These are phyloP conservation scores for Diplosphaera chodatii DNA, from an alignment of 139 green algal genomes.

Conservation along the genomic window DNA sequence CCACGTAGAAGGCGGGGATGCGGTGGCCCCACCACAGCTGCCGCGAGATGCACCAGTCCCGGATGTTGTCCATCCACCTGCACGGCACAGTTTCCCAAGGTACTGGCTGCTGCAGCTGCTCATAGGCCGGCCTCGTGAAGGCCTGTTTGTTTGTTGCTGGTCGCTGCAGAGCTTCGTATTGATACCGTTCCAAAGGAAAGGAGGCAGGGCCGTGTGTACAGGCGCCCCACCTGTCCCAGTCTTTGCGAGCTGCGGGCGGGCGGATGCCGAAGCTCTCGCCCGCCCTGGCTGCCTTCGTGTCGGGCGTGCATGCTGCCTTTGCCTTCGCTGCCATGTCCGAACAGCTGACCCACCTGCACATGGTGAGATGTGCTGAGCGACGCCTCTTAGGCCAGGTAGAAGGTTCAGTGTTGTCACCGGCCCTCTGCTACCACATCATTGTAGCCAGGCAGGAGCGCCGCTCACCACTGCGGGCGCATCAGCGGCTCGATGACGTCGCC, in stretches of 20 bases:
- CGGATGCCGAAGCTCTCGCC: conserved; percentile 11
- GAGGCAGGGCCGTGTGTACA: too few species aligned
- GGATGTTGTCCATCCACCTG: conserved; percentile 92
- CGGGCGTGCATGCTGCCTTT: neutral
- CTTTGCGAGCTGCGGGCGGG: neutral
- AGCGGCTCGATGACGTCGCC: conserved; percentile 99
- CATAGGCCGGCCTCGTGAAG: too few species aligned
- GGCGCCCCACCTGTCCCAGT: neutral
- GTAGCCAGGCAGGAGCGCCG: too few species aligned
- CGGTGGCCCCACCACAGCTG: conserved; percentile 99
- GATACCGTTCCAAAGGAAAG: too few species aligned
- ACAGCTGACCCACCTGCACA: neutral
- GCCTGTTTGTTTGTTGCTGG: too few species aligned
- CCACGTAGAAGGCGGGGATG: conserved; percentile 89
- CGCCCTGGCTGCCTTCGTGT: neutral
- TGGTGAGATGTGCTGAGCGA: too few species aligned
- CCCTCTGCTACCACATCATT: too few species aligned
- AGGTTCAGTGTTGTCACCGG: too few species aligned
- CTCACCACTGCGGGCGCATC: conserved; percentile 95
- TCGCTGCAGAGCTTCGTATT: too few species aligned
- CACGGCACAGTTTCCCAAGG: too few species aligned
- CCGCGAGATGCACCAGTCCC: conserved; percentile 96
- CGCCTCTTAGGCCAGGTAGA: too few species aligned
- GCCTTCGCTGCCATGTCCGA: neutral
- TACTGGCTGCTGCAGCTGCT: too few species aligned